Percentiles rank a stretch among this genome's conserved stretches.
Conservation (phyloP, 1,139 yeast genomes). For the Zhuliangozyma blackwelliae region DNA sequence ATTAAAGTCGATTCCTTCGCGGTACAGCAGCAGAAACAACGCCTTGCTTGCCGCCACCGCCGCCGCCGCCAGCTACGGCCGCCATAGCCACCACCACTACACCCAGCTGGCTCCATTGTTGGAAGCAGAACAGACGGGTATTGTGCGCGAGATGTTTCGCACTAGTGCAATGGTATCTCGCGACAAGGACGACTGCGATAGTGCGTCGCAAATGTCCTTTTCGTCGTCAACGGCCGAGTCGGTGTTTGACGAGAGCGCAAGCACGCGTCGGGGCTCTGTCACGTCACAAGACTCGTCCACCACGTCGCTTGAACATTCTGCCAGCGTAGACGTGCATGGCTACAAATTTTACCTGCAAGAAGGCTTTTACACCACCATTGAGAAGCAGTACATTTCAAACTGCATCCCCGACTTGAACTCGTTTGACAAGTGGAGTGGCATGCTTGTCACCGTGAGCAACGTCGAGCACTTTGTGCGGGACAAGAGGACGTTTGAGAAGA, state of each 20-base stretch:
- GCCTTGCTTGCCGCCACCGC: constrained; percentile 25
- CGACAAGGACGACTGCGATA: constrained; percentile 2
- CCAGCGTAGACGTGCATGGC: constrained; percentile 10
- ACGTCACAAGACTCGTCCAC: constrained; percentile 5
- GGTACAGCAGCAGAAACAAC: constrained; percentile 20
- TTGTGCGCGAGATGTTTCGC: background rate
- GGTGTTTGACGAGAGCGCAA: constrained; percentile 3
- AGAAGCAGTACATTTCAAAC: constrained; percentile 35
- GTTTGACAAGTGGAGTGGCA: constrained; percentile 38
- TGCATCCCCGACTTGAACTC: constrained; percentile 40
- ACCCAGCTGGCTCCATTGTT: background rate
- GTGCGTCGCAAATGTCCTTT: background rate
- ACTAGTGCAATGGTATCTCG: background rate
- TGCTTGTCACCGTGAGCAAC: constrained; percentile 28
- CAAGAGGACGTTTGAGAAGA: constrained; percentile 8
- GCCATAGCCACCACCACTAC: background rate
- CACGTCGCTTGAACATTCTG: constrained; percentile 2
- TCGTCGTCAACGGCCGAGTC: background rate
- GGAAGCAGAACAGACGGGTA: background rate
- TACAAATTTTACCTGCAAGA: constrained; percentile 22
- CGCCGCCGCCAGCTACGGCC: constrained; percentile 19
- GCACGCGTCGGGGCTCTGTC: constrained; percentile 8
- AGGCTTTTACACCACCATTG: constrained; percentile 23
- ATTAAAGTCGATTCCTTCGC: constrained; percentile 31
- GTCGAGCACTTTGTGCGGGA: constrained; percentile 17